Evolutionary conservation across 2,329 filamentous ascomycete species (phyloP).

Genomic region (Diaporthe sp.): DNA sequence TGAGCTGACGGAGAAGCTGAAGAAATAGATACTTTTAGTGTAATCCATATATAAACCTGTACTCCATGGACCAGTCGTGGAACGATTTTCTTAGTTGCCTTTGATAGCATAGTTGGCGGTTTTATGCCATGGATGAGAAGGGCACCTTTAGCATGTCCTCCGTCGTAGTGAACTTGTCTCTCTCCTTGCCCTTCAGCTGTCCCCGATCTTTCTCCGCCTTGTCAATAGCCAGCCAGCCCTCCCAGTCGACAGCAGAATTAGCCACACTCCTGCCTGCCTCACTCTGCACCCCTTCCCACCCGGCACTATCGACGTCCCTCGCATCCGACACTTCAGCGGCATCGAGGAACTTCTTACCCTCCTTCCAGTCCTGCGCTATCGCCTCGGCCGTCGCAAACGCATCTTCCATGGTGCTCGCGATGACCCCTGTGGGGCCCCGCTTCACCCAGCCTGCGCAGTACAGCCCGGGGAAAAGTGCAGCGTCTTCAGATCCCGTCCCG

Average conservation of each 20-base stretch:
- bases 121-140: slow-evolving; percentile 20
- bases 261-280: slow-evolving; percentile 60
- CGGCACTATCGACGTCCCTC: slow-evolving; percentile 50
- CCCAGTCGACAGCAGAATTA: slow-evolving; percentile 73
- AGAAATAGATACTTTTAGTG: slow-evolving; percentile 57
- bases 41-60: slow-evolving; percentile 20
- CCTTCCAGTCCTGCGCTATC: slow-evolving; percentile 81
- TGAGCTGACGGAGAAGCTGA: slow-evolving; percentile 95
- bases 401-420: slow-evolving; percentile 95
- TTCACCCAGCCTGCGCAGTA: slow-evolving; percentile 99
- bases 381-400: slow-evolving; percentile 91
- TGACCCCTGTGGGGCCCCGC: slow-evolving; percentile 92
- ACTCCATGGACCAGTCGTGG: neutral
- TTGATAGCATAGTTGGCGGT: neutral
- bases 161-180: slow-evolving; percentile 76
- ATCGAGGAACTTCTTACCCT: slow-evolving; percentile 56
- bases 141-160: slow-evolving; percentile 65
- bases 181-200: slow-evolving; percentile 75
- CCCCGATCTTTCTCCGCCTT: slow-evolving; percentile 79
- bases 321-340: slow-evolving; percentile 34
- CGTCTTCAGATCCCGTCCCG: neutral
- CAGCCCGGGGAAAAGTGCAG: slow-evolving; percentile 69
- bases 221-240: slow-evolving; percentile 88
- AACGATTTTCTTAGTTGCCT: neutral
- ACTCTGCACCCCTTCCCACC: slow-evolving; percentile 82